Base-by-base conservation (phyloP, 345 rosid species). In the Citropsis articulata region DNA sequence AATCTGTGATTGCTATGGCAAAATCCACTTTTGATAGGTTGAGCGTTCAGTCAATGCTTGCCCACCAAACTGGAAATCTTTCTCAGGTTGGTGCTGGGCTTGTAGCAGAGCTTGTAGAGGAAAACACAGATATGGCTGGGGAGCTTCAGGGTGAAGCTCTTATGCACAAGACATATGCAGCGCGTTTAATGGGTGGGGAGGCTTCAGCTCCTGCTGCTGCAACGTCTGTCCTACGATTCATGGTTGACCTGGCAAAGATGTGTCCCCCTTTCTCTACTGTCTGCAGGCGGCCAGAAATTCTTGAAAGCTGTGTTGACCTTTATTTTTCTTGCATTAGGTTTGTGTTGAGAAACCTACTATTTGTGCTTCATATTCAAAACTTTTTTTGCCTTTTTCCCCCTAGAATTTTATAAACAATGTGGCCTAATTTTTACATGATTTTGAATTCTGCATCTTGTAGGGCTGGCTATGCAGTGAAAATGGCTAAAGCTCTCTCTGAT, bases 141-240 rank as follows among this genome's bases (percentile, higher is more conserved):
- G 98, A 93, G 85, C 98, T 97, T 85, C 99, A 94, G 87, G 99
- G 99, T 83, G 99, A 97, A 87, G 99, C 99, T 85, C 87, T 94
- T 81, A 97, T 97, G 99, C 99, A 97, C 81, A 97, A 94, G 89
- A 97, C 99, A 19, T 97, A 97, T 81, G 99, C 99, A 4, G 98
- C 99, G 18, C 95, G 98, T 69, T 83, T 97, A 81, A 94, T 93
- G 99, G 96, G 98, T 79, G 99, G 99, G 53, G 98, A 94, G 88
- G 98, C 99, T 72, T 90, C 97, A 66, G 98, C 99, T 88, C 99
- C 99, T 78, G 97, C 95, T 82, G 94, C 98, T 82, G 98, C 98
- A 12, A 97, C 98, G 48, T 87, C 99, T 9, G 95, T 97, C 73
- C 90, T 97, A 79, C 90, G 98, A 81, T 97, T 97, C 84, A 94